Base-by-base conservation (phyloP, 768 basidiomycete species). In the Amanita pseudoporphyria region DNA sequence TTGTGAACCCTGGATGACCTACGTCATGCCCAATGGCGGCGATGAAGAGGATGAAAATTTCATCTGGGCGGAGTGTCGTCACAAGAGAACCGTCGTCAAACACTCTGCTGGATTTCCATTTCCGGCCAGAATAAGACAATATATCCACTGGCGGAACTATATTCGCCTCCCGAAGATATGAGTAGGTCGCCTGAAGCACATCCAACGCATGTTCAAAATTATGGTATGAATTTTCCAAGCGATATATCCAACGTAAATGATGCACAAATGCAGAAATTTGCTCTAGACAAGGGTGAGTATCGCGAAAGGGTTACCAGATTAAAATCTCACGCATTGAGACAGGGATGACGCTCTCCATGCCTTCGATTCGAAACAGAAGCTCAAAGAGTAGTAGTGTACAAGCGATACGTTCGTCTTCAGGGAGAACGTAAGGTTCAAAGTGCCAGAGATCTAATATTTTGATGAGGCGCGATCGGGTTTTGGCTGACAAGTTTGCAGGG, bases 11-110 rank as follows among this genome's bases (percentile, higher is more conserved):
- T 0, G 96, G 96, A 67, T 99, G 96, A 0, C 91, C 95, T 14
- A 91, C 93, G 64, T 99, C 96, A 61, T 99, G 96, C 0, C 96
- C 96, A 57, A 99, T 91, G 36, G 94, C 94, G 1, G 90, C 92
- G 48, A 99, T 72, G 58, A 85, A 86, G 12, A 97, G 66, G 1
- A 87, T 78, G 58, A 98, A 85, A 12, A 97, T 66, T 59, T 97
- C 94, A 47, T 78, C 73, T 18, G 80, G 78, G 1, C 66, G 71
- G 12, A 87, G 70, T 45, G 66, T 69, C n/a, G 68, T 67, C 12
- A 73, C 60, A 47, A 74, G 54, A 3, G 63, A 60, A 2, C 68
- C 68, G 16, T 64, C 64, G 49, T 73, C 69, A 10, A 66, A 67
- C 22, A 57, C 57, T 41, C 65, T 64, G 32, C 60, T 55, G 21